A percentile compares a stretch with the other conserved stretches of the same genome.
Conservation (phyloP, 495 filamentous ascomycete species). For the Penicilliopsis zonata region DNA sequence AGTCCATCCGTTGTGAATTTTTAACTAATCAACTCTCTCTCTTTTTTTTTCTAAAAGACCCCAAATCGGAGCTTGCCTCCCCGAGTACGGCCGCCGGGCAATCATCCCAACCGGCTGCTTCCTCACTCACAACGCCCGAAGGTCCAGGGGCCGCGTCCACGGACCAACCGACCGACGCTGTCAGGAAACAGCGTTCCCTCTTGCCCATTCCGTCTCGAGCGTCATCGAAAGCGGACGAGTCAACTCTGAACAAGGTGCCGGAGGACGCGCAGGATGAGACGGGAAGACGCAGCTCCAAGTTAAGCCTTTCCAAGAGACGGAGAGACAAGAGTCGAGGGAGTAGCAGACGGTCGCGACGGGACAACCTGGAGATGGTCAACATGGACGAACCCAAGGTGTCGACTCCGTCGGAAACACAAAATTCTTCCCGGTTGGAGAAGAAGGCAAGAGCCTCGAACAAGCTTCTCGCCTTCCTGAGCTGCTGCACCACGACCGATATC, state of each 20-base stretch:
- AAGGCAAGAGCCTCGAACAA: slow-evolving; percentile 35
- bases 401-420: slow-evolving; percentile 16
- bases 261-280: slow-evolving; percentile 48
- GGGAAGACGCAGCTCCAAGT: slow-evolving; percentile 51
- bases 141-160: slow-evolving; percentile 6
- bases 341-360: slow-evolving; percentile 42
- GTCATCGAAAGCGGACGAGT: slow-evolving; percentile 51
- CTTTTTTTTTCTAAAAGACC: slow-evolving; percentile 16
- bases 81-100: slow-evolving; percentile 10
- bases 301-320: slow-evolving; percentile 54
- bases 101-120: no score
- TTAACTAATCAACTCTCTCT: no score
- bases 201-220: slow-evolving; percentile 54
- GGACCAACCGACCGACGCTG: slow-evolving; percentile 4
- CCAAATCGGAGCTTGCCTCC: slow-evolving; percentile 14
- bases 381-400: slow-evolving; percentile 23
- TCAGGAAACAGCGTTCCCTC: slow-evolving; percentile 48
- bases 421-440: slow-evolving; percentile 44
- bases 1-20: slow-evolving; percentile 5
- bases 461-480: slow-evolving; percentile 64
- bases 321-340: slow-evolving; percentile 59
- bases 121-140: no score
- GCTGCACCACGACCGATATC: slow-evolving; percentile 62
- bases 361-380: slow-evolving; percentile 28
- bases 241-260: slow-evolving; percentile 51